Evolutionary conservation across 441 rosid species (phyloP).

Genomic region (Mallotus japonicus): DNA sequence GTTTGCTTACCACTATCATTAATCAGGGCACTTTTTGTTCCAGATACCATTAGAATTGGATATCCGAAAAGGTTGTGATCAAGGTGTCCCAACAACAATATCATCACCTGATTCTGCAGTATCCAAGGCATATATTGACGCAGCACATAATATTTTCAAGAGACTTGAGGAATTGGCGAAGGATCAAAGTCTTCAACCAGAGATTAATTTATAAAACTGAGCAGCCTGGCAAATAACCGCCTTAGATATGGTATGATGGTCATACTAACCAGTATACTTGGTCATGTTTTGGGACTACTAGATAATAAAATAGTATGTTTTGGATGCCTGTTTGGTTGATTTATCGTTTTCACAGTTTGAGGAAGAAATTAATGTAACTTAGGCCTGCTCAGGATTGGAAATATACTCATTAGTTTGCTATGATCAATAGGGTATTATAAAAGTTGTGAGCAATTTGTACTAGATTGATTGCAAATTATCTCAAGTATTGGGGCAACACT

Average conservation of each 20-base stretch:
- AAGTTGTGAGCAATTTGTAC: background rate
- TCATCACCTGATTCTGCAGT: conserved; percentile 72
- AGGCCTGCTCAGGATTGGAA: background rate
- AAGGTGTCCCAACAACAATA: conserved; percentile 70
- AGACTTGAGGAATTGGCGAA: conserved; percentile 55
- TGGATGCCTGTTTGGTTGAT: background rate
- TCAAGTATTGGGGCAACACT: background rate
- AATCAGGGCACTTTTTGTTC: conserved; percentile 5
- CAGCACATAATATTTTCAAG: conserved; percentile 57
- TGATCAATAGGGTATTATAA: background rate
- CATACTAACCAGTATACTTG: background rate
- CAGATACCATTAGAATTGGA: conserved; percentile 87
- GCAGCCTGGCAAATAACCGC: background rate
- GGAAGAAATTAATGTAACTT: background rate
- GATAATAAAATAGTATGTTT: background rate
- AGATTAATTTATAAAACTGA: conserved; percentile 33
- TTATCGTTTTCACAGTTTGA: background rate
- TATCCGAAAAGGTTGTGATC: conserved; percentile 69
- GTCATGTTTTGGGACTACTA: background rate
- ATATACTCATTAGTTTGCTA: background rate
- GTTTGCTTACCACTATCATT: too few species aligned
- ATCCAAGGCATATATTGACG: conserved; percentile 61
- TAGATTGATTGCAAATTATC: background rate
- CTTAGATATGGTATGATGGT: background rate
- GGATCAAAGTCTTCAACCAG: conserved; percentile 28